These are phyloP conservation scores for Cutaneotrichosporon dermatis DNA, from an alignment of 1,284 basidiomycete genomes.

Conservation along the genomic window DNA sequence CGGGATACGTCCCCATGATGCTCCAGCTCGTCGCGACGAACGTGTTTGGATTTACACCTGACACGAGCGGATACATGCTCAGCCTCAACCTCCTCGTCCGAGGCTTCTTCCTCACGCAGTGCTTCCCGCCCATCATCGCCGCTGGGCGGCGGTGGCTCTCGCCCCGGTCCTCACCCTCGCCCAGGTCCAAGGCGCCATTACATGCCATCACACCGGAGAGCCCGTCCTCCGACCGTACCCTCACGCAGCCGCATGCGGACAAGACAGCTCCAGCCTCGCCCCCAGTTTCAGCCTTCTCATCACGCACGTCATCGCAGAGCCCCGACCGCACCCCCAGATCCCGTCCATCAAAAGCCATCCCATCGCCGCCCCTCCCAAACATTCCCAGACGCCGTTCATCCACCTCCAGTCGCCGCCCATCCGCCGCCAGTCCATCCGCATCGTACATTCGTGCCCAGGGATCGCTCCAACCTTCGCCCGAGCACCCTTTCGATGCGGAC, in stretches of 20 bases:
- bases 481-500: slow-evolving; percentile 21
- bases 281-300: too few relatives aligned
- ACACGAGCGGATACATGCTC: slow-evolving; percentile 37
- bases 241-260: too few relatives aligned
- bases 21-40: slow-evolving; percentile 44
- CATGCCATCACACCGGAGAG: too few relatives aligned
- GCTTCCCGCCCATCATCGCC: slow-evolving; percentile 42
- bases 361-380: slow-evolving; percentile 1
- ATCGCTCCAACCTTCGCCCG: background rate
- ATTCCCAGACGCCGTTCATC: background rate
- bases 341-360: background rate
- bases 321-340: too few relatives aligned
- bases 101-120: slow-evolving; percentile 41
- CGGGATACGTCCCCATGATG: slow-evolving; percentile 41
- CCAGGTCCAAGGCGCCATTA: too few relatives aligned
- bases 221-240: too few relatives aligned
- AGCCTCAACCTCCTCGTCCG: slow-evolving; percentile 33
- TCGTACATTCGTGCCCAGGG: background rate
- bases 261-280: too few relatives aligned
- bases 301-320: too few relatives aligned
- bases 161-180: background rate
- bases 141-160: slow-evolving; percentile 25
- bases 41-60: slow-evolving; percentile 36
- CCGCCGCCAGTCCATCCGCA: background rate
- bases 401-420: background rate